Evolutionary conservation across 164 flowering plant species (phyloP).

Genomic region (Malania oleifera): DNA sequence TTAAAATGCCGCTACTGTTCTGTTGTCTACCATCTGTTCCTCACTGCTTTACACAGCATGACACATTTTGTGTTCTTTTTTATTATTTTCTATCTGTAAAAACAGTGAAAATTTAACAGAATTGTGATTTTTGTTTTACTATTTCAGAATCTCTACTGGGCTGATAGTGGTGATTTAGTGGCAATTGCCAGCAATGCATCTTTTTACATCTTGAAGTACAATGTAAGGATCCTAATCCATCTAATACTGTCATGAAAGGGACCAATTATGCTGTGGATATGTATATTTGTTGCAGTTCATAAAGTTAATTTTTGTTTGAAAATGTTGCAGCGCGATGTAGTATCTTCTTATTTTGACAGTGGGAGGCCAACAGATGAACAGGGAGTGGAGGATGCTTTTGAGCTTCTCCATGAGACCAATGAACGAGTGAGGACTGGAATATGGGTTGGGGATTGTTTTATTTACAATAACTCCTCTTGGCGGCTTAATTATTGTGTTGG

Average conservation of each 20-base stretch:
- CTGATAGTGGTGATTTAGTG: constrained; percentile 96
- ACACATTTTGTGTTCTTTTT: not conserved
- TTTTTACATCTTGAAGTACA: constrained; percentile 89
- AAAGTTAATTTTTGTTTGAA: constrained; percentile 7
- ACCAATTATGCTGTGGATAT: no score
- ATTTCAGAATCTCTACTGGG: constrained; percentile 92
- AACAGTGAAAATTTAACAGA: no score
- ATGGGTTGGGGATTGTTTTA: constrained; percentile 98
- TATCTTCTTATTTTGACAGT: constrained; percentile 76
- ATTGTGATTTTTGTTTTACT: constrained; percentile 3
- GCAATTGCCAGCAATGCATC: constrained; percentile 90
- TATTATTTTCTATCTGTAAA: constrained; percentile 1
- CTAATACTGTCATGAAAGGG: no score
- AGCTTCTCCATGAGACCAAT: constrained; percentile 85
- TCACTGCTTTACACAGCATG: constrained; percentile 2
- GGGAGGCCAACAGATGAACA: constrained; percentile 84
- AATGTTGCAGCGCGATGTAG: constrained; percentile 71
- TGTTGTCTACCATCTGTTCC: not conserved
- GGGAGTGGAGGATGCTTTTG: constrained; percentile 98
- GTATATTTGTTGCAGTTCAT: not conserved
- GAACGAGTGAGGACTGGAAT: constrained; percentile 93
- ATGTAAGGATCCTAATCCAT: constrained; percentile 47
- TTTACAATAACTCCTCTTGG: constrained; percentile 91
- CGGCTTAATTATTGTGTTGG: constrained; percentile 98
- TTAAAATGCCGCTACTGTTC: not conserved